Base-by-base conservation (phyloP, 345 rosid genomes). In the Populus simonii region DNA sequence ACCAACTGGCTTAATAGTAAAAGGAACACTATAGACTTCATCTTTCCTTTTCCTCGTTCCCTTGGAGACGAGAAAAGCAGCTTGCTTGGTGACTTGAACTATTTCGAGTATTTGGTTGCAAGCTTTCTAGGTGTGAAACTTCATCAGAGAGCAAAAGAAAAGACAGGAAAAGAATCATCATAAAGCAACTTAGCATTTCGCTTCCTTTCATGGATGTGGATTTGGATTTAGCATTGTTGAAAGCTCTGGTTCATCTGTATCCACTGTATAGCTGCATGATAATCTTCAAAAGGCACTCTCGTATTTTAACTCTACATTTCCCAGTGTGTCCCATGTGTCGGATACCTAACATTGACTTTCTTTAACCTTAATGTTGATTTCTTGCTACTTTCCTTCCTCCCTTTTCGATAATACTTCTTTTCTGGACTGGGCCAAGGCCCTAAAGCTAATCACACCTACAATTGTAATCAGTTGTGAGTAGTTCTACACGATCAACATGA, bases 291-390 rank as follows among this genome's bases (percentile, higher is more conserved):
- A 72, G 66, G 55, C 66, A 59, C 38, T 47, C 39, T 65, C 61
- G 74, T 59, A 79, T 77, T 83, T 45, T 20, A 39, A 49, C 63
- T 80, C 80, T 66, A 12, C 23, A 66, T 73, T 75, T 78, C 47
- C 57, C 70, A 8, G 43, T 55, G 43, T 68, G 70, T 68, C 55
- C 79, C 59, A 61, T 78, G 75, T 78, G 43, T 80, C 55, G 68
- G 71, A 74, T 77, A 74, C 80, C 85, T 80, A 67, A 74, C 59
- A 49, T 73, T 81, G 83, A 79, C 85, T 76, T 55, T 25, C 62
- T 71, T 72, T 68, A 23, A 62, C 15, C 71, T 20, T 62, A 5
- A 2, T 23, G 20, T 49, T n/a, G 65, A 59, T 22, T 36, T 36
- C 33, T 33, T 70, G 25, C 16, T 69, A 3, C 38, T 55, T 61